Conservation (phyloP, 768 basidiomycete genomes). For the Suillus lakei region DNA sequence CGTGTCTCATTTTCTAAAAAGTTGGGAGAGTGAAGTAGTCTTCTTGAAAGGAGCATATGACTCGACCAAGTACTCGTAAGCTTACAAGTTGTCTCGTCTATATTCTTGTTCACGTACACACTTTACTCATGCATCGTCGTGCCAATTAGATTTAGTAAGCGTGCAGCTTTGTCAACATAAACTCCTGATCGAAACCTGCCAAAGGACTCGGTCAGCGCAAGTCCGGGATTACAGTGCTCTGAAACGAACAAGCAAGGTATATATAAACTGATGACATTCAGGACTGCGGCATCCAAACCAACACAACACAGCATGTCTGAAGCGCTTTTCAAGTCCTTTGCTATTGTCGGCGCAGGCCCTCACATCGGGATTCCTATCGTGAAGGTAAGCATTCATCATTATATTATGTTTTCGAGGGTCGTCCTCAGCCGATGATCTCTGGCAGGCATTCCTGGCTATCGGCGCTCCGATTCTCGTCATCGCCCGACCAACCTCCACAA, state of each 20-base stretch:
- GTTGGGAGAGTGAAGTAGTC: not conserved
- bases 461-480: conserved; percentile 11
- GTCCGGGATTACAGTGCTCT: not conserved
- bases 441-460: conserved; percentile 13
- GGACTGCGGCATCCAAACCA: conserved; percentile 6
- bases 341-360: conserved; percentile 13
- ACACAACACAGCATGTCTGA: conserved; percentile 9
- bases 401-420: not conserved
- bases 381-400: conserved; percentile 2
- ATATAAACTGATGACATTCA: conserved; percentile 1
- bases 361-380: conserved; percentile 15
- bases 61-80: not conserved
- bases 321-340: conserved; percentile 12
- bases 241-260: not conserved
- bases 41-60: not conserved
- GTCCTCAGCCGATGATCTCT: not conserved
- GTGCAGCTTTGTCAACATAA: not conserved
- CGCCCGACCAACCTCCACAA: conserved; percentile 10
- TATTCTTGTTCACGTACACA: not conserved
- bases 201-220: conserved; percentile 1
- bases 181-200: not conserved
- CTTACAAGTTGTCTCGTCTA: not conserved
- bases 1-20: not conserved
- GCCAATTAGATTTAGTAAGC: not conserved
- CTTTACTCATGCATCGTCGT: not conserved